Evolutionary conservation across 2,329 filamentous ascomycete genomes (phyloP).

Genomic region (Colletotrichum tropicale): DNA sequence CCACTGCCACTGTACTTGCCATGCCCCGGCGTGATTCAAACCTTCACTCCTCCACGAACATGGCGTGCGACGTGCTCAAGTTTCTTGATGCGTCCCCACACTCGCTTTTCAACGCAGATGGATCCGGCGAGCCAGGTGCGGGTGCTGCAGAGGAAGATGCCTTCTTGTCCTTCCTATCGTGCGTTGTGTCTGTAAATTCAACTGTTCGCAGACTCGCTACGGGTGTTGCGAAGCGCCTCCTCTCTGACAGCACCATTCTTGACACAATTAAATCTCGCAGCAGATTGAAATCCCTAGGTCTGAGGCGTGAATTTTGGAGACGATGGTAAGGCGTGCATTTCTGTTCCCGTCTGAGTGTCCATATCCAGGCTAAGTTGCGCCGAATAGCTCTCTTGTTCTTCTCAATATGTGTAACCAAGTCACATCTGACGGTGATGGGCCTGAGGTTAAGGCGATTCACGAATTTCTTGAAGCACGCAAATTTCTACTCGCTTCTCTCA

Average conservation of each 20-base stretch:
- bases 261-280: constrained; percentile 38
- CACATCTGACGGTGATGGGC: constrained; percentile 44
- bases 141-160: constrained; percentile 37
- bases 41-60: constrained; percentile 38
- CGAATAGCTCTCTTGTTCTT: constrained; percentile 44
- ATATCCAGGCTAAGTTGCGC: constrained; percentile 23
- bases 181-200: constrained; percentile 56
- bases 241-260: constrained; percentile 41
- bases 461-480: constrained; percentile 62
- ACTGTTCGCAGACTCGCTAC: constrained; percentile 53
- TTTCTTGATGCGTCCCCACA: constrained; percentile 59
- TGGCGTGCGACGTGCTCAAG: constrained; percentile 58
- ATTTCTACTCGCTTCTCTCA: constrained; percentile 54
- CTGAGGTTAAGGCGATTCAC: constrained; percentile 52
- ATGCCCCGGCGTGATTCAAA: constrained; percentile 45
- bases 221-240: constrained; percentile 52
- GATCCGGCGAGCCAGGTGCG: background rate
- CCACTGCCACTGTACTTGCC: constrained; percentile 31
- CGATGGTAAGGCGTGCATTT: constrained; percentile 44
- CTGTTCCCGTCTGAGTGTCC: background rate
- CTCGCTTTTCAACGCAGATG: constrained; percentile 46
- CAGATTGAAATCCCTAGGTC: constrained; percentile 37
- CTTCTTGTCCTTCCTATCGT: constrained; percentile 57
- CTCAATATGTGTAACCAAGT: constrained; percentile 55
- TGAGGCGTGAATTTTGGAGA: constrained; percentile 55